Base-by-base conservation (phyloP, 2,329 filamentous ascomycete species). In the Mollisia scopiformis region DNA sequence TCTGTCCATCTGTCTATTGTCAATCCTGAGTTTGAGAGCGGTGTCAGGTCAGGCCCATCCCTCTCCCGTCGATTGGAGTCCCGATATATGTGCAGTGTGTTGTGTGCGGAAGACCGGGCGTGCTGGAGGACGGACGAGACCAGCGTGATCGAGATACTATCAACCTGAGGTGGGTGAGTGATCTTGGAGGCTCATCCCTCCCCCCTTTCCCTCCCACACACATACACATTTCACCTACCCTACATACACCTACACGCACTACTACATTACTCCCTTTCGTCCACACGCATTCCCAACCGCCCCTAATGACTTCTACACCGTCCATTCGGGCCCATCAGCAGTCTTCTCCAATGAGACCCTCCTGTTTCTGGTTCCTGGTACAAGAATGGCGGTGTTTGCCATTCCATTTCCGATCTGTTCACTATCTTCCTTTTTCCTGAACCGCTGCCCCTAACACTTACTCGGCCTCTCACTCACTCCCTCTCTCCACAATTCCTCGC, bases 91-190 rank as follows among this genome's bases (percentile, higher is more conserved):
- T 43, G n/a, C 39, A 19, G n/a, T 23, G 39, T 43, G 39, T 43
- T 43, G 39, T 43, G 39, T 27, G 43, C 43, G 43, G 43, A 47
- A 47, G 43, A 47, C 37, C 11, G 59, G 28, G 28, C 16, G 39
- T 28, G 33, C 6, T 31, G 13, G 46, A 41, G 25, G 14, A 41
- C n/a, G 51, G 57, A 35, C 31, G 16, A 35, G 57, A 55, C 60
- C 56, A 69, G 62, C 64, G 66, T 68, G 66, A 68, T 67, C 64
- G 50, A 58, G 51, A 62, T 56, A 64, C 55, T 54, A 46, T 55
- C 33, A 35, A 27, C 31, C 57, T 53, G 54, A 66, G 62, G 66
- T 67, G 58, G 63, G 66, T 68, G 65, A 64, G 63, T 51, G 27
- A 51, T 31, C 49, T 30, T 35, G 30, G 49, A 35, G 27, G 49